phyloP scores from a whole-genome alignment of 371 early-diverging fungal genomes.

The Lichtheimia ornata region DNA sequence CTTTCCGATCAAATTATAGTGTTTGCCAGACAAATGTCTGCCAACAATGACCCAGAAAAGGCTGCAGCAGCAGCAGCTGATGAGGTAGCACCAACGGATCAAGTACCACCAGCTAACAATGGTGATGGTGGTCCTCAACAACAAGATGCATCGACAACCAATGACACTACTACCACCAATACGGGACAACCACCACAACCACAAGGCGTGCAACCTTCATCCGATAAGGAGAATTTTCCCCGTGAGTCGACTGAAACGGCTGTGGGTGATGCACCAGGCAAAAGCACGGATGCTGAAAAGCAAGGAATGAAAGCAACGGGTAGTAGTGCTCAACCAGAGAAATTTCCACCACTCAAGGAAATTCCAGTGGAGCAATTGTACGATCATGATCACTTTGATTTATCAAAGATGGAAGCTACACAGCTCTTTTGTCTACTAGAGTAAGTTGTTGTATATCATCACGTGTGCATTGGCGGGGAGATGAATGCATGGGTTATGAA shows the following conservation, averaged over 20 bases:
- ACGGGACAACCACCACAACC: no score
- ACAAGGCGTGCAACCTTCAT: no score
- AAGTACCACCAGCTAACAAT: no score
- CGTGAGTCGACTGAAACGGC: background rate
- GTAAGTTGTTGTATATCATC: slow-evolving; percentile 18
- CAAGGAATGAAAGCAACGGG: background rate
- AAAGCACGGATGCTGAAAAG: background rate
- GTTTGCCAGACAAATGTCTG: no score
- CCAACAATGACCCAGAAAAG: background rate
- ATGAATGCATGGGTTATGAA: no score
- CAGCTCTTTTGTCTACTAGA: slow-evolving; percentile 66
- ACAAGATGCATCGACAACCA: no score
- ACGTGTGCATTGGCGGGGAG: no score
- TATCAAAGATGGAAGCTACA: slow-evolving; percentile 67
- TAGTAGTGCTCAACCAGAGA: background rate
- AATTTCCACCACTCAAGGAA: slow-evolving; percentile 13
- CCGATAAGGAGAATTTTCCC: no score
- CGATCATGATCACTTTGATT: slow-evolving; percentile 72
- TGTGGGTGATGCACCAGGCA: background rate
- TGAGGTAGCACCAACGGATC: background rate
- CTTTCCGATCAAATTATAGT: no score
- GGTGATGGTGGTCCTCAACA: no score
- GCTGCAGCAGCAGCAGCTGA: background rate
- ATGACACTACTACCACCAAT: no score
- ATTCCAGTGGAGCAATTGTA: slow-evolving; percentile 62